Conservation (phyloP, 2,329 filamentous ascomycete species). For the Diaporthe longicolla region DNA sequence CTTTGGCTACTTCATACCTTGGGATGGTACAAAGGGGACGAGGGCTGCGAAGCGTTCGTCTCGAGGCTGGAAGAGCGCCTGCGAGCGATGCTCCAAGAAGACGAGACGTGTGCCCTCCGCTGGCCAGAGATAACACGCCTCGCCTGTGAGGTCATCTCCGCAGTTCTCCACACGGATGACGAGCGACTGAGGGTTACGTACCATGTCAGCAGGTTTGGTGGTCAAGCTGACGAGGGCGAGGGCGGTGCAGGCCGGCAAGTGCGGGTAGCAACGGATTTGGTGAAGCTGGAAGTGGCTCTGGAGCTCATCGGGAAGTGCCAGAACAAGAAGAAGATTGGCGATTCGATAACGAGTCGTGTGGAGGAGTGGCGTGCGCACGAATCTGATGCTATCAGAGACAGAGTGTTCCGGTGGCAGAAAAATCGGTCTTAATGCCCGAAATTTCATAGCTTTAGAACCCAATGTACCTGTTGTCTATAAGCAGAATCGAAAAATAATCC, state of each 20-base stretch:
- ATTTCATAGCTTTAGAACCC: too few relatives aligned
- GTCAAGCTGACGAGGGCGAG: not conserved
- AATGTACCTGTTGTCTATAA: not conserved
- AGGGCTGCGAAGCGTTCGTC: not conserved
- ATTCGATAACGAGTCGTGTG: not conserved
- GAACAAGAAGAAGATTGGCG: not conserved
- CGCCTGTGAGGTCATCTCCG: not conserved
- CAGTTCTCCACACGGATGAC: not conserved
- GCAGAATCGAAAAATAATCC: not conserved
- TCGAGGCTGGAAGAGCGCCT: slow-evolving; percentile 6
- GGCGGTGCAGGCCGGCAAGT: not conserved
- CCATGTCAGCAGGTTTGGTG: not conserved
- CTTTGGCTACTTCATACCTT: slow-evolving; percentile 13
- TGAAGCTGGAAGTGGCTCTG: slow-evolving; percentile 30
- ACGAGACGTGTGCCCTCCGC: not conserved
- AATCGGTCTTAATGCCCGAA: not conserved
- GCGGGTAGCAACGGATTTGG: slow-evolving; percentile 10
- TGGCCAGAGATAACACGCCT: slow-evolving; percentile 19
- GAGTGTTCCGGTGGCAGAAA: slow-evolving; percentile 19
- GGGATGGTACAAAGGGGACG: not conserved
- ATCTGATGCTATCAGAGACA: slow-evolving; percentile 14
- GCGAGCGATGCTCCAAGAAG: not conserved
- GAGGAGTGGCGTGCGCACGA: slow-evolving; percentile 20
- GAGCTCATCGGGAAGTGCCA: slow-evolving; percentile 1
- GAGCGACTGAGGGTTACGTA: slow-evolving; percentile 10